Base-by-base conservation (phyloP, 2,329 filamentous ascomycete genomes). In the Paecilomyces niveus region DNA sequence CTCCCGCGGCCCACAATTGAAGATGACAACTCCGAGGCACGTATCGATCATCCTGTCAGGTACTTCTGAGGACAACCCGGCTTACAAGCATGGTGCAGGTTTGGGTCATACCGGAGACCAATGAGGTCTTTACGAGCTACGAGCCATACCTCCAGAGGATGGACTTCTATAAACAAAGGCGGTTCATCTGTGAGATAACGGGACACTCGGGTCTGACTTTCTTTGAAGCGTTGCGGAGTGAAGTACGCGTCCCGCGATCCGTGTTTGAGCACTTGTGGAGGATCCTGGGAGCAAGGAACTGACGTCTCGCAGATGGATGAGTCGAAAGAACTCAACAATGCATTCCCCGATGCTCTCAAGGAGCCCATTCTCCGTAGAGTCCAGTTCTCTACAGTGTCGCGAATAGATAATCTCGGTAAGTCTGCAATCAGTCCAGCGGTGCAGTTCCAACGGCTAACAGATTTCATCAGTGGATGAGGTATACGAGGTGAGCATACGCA, bases 181-280 rank as follows among this genome's bases (percentile, higher is more conserved):
- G 89, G 57, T 99, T 97, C 74, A 96, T 95, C 61, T 96, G 95
- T 75, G 90, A 96, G 72, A 95, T 97, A 64, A 96, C 92, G 11
- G 94, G 94, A 57, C 93, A 96, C 73, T 95, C 92, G 31, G 89
- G 89, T 56, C 80, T 97, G 64, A 93, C 86, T 3, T 99, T 95
- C 74, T 97, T 97, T 69, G 91, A 96, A 65, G 94, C 94, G 26
- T 83, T 93, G 31, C 86, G 90, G 74, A 96, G 91, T 77, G 92
- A 97, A 85, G 91, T 95, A 82, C 64, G 87, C 79, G 57, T 53
- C 26, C 4, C 7, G 29, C n/a, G n/a, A 54, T 18, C 35, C 33
- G n/a, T 39, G 52, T 53, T 45, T 18, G 39, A 45, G 45, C 56
- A 52, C 45, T 55, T 21, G 22, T 57, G 57, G 59, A 63, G 49